Conservation (phyloP, 2,329 filamentous ascomycete genomes). For the Fusarium sp. region DNA sequence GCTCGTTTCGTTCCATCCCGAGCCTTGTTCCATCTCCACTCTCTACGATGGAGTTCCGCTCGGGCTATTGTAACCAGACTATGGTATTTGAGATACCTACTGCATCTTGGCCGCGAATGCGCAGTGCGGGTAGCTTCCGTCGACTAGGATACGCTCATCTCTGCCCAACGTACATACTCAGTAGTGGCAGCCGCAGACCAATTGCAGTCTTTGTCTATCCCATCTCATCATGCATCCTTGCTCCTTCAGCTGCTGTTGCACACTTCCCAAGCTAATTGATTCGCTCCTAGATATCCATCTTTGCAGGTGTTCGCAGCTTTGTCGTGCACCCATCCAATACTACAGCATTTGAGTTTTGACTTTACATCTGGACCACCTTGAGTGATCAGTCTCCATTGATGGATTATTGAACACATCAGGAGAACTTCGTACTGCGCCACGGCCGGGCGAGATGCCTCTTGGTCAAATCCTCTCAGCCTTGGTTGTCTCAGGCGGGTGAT, state of each 20-base stretch:
- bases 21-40: constrained; percentile 34
- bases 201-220: constrained; percentile 13
- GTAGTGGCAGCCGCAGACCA: constrained; percentile 25
- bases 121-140: constrained; percentile 25
- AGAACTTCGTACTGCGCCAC: constrained; percentile 31
- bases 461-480: constrained; percentile 35
- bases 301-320: constrained; percentile 33
- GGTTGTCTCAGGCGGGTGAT: constrained; percentile 46
- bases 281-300: constrained; percentile 2
- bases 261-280: constrained; percentile 8
- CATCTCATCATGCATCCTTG: constrained; percentile 25
- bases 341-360: constrained; percentile 20
- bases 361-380: constrained; percentile 16
- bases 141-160: constrained; percentile 10
- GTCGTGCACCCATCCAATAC: constrained; percentile 5
- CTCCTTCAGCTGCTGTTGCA: constrained; percentile 12
- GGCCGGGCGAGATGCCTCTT: constrained; percentile 21
- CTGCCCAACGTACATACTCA: constrained; percentile 15
- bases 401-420: constrained; percentile 16
- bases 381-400: background rate
- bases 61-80: constrained; percentile 3
- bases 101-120: background rate
- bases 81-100: background rate
- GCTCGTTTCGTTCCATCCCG: constrained; percentile 38
- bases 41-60: constrained; percentile 31